A percentile compares a stretch with the other conserved stretches of the same genome.
These are phyloP conservation scores for Aureobasidium sp. DNA, from an alignment of 2,329 filamentous ascomycete species.

Conservation along the genomic window DNA sequence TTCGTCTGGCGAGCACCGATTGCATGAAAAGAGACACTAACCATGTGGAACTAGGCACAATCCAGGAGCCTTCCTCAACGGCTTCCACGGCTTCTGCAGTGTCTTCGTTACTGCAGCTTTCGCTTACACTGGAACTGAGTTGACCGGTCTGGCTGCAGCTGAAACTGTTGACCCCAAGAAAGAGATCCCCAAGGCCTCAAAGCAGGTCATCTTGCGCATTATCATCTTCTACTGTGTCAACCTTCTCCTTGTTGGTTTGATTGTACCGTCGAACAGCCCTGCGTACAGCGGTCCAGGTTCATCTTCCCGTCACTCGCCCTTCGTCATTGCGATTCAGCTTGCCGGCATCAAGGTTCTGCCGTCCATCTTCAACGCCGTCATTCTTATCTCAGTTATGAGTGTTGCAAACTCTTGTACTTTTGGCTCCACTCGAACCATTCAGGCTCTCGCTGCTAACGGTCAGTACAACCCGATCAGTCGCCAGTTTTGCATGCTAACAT, in stretches of 20 bases:
- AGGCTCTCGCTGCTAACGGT: constrained; percentile 36
- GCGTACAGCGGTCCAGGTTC: constrained; percentile 27
- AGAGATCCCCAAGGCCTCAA: constrained; percentile 24
- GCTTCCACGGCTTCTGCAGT: constrained; percentile 57
- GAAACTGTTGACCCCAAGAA: constrained; percentile 43
- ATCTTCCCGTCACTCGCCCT: constrained; percentile 47
- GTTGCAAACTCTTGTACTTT: constrained; percentile 53
- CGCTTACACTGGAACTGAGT: constrained; percentile 55
- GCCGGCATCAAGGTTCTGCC: constrained; percentile 56
- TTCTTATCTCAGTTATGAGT: constrained; percentile 51
- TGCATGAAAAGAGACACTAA: neutral
- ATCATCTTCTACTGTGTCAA: constrained; percentile 21
- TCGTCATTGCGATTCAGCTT: constrained; percentile 55
- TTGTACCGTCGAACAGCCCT: constrained; percentile 20
- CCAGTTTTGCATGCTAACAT: neutral
- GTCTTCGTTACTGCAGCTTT: constrained; percentile 60
- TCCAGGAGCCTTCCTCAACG: constrained; percentile 39
- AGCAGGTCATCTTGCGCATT: constrained; percentile 22
- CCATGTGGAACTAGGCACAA: neutral
- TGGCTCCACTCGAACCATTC: constrained; percentile 50
- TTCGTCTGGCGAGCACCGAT: constrained; percentile 43
- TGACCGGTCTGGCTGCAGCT: constrained; percentile 44
- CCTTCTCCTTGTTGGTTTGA: constrained; percentile 20
- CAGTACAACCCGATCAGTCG: constrained; percentile 32
- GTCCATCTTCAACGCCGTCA: constrained; percentile 58